Percentiles rank a stretch among this genome's conserved stretches.
These are phyloP conservation scores for Boeremia lycopersici DNA, from an alignment of 2,329 filamentous ascomycete genomes.

Conservation along the genomic window DNA sequence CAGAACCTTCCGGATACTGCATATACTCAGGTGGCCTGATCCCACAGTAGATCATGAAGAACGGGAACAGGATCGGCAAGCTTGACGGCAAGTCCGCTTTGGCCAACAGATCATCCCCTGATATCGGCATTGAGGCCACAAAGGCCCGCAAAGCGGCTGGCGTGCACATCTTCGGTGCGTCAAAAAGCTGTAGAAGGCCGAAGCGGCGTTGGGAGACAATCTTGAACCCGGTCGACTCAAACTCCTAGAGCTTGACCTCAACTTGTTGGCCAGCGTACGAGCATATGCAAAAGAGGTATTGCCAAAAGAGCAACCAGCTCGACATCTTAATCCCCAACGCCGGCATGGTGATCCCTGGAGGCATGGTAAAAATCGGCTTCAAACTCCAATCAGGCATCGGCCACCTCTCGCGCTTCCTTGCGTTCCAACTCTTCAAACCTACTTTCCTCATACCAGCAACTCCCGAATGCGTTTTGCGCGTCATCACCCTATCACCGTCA, in stretches of 20 bases:
- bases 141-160: background rate
- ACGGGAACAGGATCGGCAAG: background rate
- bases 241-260: slow-evolving; percentile 42
- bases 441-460: slow-evolving; percentile 49
- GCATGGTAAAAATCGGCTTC: slow-evolving; percentile 37
- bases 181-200: background rate
- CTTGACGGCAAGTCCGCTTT: background rate
- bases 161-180: background rate
- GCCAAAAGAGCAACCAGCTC: slow-evolving; percentile 12
- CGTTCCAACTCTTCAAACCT: slow-evolving; percentile 58
- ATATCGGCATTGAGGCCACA: background rate
- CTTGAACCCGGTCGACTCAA: background rate
- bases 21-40: background rate
- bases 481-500: slow-evolving; percentile 54
- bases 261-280: slow-evolving; percentile 4
- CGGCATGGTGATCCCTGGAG: slow-evolving; percentile 37
- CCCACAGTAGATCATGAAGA: background rate
- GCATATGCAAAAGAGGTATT: slow-evolving; percentile 14
- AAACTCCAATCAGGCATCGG: slow-evolving; percentile 52
- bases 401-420: slow-evolving; percentile 55
- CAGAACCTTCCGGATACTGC: background rate
- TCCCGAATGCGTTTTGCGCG: slow-evolving; percentile 51
- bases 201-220: background rate
- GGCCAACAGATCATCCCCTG: background rate
- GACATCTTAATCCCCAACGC: slow-evolving; percentile 36